A percentile compares a stretch with the other conserved stretches of the same genome.
Conservation (phyloP, 2,329 filamentous ascomycete species). For the Pyrenophora graminea region DNA sequence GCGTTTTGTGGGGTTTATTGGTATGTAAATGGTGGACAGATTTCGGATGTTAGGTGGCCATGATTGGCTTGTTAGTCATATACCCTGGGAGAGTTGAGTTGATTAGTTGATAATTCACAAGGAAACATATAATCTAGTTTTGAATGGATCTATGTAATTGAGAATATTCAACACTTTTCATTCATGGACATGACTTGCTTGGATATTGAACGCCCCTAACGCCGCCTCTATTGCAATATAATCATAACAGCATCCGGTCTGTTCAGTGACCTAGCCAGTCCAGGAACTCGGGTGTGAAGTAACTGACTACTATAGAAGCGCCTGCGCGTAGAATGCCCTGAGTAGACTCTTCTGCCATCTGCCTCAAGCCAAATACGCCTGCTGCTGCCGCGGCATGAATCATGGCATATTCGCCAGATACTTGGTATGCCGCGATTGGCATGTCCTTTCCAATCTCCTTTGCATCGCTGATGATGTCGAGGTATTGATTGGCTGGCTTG, state of each 20-base stretch:
- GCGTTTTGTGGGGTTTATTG: too few relatives aligned
- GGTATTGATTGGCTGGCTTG: conserved; percentile 92
- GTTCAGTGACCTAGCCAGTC: conserved; percentile 60
- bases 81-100: too few relatives aligned
- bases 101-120: too few relatives aligned
- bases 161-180: background rate
- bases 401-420: conserved; percentile 97
- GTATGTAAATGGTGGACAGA: too few relatives aligned
- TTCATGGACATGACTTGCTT: background rate
- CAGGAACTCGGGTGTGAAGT: conserved; percentile 83
- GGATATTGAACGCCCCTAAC: conserved; percentile 4
- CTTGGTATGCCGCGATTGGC: conserved; percentile 94
- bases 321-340: conserved; percentile 92
- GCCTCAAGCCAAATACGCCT: conserved; percentile 91
- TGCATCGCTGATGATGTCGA: conserved; percentile 97
- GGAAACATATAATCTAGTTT: too few relatives aligned
- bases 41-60: too few relatives aligned
- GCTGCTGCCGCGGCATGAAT: conserved; percentile 94
- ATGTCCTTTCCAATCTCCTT: conserved; percentile 92
- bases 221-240: background rate
- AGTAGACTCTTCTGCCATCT: conserved; percentile 92
- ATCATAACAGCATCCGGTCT: background rate
- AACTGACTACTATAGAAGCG: conserved; percentile 89
- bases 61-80: too few relatives aligned
- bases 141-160: too few relatives aligned